Conservation (phyloP, 176 grass and related monocot species). For the Calamus simplicifolius region DNA sequence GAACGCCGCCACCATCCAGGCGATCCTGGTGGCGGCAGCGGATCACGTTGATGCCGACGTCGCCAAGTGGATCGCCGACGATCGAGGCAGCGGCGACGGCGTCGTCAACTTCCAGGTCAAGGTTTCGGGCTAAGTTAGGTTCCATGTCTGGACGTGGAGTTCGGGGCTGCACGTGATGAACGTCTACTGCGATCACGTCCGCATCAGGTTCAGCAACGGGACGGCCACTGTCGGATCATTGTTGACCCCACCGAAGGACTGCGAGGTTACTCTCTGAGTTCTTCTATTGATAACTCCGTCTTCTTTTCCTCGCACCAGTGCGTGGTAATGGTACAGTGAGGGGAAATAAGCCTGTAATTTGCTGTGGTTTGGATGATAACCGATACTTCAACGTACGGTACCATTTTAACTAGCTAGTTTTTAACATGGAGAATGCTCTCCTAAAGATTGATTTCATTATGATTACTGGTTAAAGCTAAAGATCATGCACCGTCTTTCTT, state of each 20-base stretch:
- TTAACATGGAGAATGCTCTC: no score
- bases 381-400: no score
- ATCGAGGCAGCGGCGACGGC: constrained; percentile 22
- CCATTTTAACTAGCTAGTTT: no score
- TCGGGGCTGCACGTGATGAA: constrained; percentile 56
- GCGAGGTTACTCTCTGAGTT: constrained; percentile 55
- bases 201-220: constrained; percentile 36
- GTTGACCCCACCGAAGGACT: constrained; percentile 29
- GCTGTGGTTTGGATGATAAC: no score
- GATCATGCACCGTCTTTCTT: no score
- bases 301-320: no score
- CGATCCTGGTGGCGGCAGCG: constrained; percentile 37
- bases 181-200: constrained; percentile 54
- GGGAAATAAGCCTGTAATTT: no score
- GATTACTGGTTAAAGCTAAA: no score
- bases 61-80: constrained; percentile 29
- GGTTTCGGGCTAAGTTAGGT: constrained; percentile 47
- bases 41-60: constrained; percentile 53
- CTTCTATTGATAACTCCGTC: background rate
- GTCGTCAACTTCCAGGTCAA: constrained; percentile 46
- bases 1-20: constrained; percentile 39
- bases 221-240: constrained; percentile 30
- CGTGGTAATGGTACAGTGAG: no score
- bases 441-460: no score
- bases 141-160: constrained; percentile 67